Percentiles rank a stretch among this genome's conserved stretches.
Evolutionary conservation across 805 yeast genomes (phyloP).

Genomic region (Spathaspora passalidarum): DNA sequence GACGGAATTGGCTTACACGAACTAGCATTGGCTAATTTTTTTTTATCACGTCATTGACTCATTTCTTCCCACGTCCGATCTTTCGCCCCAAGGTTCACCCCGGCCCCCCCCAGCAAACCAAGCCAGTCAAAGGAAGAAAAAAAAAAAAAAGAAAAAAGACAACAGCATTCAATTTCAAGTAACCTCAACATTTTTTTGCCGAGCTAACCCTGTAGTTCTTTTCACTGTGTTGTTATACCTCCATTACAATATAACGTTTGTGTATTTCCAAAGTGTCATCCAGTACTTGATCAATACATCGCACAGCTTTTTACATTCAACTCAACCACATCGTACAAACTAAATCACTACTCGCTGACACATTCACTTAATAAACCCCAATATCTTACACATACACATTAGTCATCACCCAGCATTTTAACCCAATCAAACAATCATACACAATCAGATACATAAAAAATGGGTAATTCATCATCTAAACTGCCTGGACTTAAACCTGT

Average conservation of each 20-base stretch:
- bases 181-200: background rate
- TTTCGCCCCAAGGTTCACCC: background rate
- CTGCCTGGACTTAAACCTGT: slow-evolving; percentile 16
- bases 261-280: too few relatives aligned
- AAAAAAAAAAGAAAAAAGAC: background rate
- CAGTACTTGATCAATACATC: too few relatives aligned
- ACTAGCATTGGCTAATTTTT: too few relatives aligned
- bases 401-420: background rate
- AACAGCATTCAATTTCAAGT: background rate
- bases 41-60: too few relatives aligned
- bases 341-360: too few relatives aligned
- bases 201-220: background rate
- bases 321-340: too few relatives aligned
- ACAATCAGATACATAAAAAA: too few relatives aligned
- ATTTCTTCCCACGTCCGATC: too few relatives aligned
- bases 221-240: background rate
- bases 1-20: too few relatives aligned
- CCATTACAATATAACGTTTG: too few relatives aligned
- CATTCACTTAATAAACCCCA: too few relatives aligned
- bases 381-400: background rate
- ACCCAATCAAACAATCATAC: background rate
- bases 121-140: background rate
- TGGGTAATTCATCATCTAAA: slow-evolving; percentile 56
- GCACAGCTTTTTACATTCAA: too few relatives aligned
- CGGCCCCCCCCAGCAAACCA: background rate